Conservation (phyloP, 768 basidiomycete species). For the Xerocomellus chrysenteron region DNA sequence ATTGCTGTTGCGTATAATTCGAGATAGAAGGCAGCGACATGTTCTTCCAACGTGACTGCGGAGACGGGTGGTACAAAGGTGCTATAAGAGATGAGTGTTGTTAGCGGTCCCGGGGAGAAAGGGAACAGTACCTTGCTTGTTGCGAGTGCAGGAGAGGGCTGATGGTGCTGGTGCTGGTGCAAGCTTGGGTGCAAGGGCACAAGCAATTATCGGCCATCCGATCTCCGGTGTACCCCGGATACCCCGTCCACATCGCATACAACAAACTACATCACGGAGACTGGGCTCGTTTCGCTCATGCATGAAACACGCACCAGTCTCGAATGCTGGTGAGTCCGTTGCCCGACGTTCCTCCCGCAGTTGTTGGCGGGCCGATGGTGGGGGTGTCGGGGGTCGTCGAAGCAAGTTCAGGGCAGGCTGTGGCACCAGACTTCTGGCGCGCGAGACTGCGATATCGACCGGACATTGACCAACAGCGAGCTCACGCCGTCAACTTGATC, state of each 20-base stretch:
- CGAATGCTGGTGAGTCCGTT: too few species aligned
- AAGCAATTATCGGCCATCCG: background rate
- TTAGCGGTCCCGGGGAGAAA: background rate
- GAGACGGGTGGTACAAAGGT: background rate
- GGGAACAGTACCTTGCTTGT: constrained; percentile 5
- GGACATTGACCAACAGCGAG: constrained; percentile 13
- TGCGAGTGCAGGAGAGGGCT: background rate
- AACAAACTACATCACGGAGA: background rate
- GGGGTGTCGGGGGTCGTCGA: constrained; percentile 21
- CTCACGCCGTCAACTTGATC: constrained; percentile 30
- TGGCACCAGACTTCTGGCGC: background rate
- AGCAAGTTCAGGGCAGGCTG: constrained; percentile 31
- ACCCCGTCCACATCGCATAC: background rate
- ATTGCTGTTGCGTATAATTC: constrained; percentile 73
- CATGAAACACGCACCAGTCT: background rate
- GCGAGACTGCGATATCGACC: background rate
- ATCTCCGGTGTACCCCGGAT: constrained; percentile 18
- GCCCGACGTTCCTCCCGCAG: background rate
- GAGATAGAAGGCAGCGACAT: constrained; percentile 76
- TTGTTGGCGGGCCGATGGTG: too few species aligned
- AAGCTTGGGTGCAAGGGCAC: background rate
- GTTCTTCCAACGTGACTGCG: constrained; percentile 76
- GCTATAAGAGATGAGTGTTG: constrained; percentile 5
- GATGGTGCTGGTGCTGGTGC: constrained; percentile 14
- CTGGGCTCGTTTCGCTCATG: background rate